Evolutionary conservation across 352 stramenopile species (phyloP).

Genomic region (Aphanomyces invadans): DNA sequence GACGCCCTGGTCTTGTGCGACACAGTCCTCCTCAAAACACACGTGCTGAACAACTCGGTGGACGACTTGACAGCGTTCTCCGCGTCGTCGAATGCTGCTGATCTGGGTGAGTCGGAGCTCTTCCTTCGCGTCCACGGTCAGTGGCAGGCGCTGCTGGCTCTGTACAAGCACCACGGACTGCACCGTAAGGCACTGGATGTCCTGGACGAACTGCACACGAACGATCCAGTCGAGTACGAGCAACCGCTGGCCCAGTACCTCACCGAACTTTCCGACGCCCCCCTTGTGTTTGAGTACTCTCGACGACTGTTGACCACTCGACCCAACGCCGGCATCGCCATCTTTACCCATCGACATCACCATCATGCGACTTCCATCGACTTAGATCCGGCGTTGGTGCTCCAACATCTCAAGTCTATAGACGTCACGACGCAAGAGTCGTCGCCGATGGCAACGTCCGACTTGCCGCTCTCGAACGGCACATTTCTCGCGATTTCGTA

Average conservation of each 20-base stretch:
- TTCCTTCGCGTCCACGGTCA: slow-evolving; percentile 62
- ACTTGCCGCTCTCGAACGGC: slow-evolving; percentile 42
- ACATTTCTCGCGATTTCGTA: slow-evolving; percentile 74
- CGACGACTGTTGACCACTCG: slow-evolving; percentile 50
- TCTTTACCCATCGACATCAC: slow-evolving; percentile 67
- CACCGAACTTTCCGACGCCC: slow-evolving; percentile 46
- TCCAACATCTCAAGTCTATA: slow-evolving; percentile 55
- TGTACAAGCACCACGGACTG: slow-evolving; percentile 61
- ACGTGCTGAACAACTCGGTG: slow-evolving; percentile 41
- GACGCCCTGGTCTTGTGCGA: slow-evolving; percentile 50
- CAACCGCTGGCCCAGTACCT: slow-evolving; percentile 61
- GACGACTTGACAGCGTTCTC: slow-evolving; percentile 39
- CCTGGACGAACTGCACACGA: slow-evolving; percentile 59
- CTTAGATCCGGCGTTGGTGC: slow-evolving; percentile 50
- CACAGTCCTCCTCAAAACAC: slow-evolving; percentile 73
- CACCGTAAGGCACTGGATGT: slow-evolving; percentile 76
- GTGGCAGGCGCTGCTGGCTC: slow-evolving; percentile 50
- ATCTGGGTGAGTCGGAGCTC: slow-evolving; percentile 65
- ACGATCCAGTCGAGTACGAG: slow-evolving; percentile 35
- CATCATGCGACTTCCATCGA: slow-evolving; percentile 40
- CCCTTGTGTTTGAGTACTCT: slow-evolving; percentile 79
- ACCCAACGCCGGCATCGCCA: slow-evolving; percentile 51
- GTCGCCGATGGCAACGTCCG: neutral
- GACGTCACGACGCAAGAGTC: neutral
- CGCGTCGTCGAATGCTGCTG: slow-evolving; percentile 49